Percentiles rank a stretch among this genome's conserved stretches.
Evolutionary conservation across 2,329 filamentous ascomycete species (phyloP).

Genomic region (Nemania bipapillata): DNA sequence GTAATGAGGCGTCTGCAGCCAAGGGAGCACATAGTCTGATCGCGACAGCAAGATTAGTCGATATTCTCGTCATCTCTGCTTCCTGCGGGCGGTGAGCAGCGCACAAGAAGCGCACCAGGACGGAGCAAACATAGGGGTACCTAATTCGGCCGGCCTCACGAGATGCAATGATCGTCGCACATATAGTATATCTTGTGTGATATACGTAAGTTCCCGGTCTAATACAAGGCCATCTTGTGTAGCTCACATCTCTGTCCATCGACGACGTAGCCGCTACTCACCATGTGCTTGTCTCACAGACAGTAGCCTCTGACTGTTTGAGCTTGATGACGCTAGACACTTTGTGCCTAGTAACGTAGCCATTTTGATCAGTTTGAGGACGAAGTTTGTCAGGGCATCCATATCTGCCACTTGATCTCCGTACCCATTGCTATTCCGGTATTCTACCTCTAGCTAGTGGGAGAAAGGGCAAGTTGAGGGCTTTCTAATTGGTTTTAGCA

Average conservation of each 20-base stretch:
- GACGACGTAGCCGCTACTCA: not conserved
- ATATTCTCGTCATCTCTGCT: constrained; percentile 1
- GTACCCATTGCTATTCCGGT: constrained; percentile 1
- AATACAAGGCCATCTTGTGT: constrained; percentile 18
- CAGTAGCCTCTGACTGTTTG: constrained; percentile 2
- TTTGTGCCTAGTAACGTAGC: not conserved
- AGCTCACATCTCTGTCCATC: not conserved
- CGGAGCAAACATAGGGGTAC: not conserved
- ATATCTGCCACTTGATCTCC: not conserved
- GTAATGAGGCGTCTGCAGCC: not conserved
- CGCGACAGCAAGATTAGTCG: not conserved
- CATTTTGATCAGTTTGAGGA: not conserved
- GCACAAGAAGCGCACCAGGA: not conserved
- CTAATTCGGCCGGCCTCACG: not conserved
- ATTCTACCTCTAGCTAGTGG: not conserved
- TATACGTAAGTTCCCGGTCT: constrained; percentile 21
- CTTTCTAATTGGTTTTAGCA: not conserved
- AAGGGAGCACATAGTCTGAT: not conserved
- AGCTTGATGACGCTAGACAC: not conserved
- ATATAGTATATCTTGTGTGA: constrained; percentile 15
- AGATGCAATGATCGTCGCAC: not conserved
- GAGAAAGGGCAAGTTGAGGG: not conserved
- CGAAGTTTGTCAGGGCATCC: not conserved
- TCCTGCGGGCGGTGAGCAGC: no score
- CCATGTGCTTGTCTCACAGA: constrained; percentile 17